Evolutionary conservation across 805 yeast species (phyloP), one percentile per base, ranked within the genome.

Genomic region (Yarrowia sp.): DNA sequence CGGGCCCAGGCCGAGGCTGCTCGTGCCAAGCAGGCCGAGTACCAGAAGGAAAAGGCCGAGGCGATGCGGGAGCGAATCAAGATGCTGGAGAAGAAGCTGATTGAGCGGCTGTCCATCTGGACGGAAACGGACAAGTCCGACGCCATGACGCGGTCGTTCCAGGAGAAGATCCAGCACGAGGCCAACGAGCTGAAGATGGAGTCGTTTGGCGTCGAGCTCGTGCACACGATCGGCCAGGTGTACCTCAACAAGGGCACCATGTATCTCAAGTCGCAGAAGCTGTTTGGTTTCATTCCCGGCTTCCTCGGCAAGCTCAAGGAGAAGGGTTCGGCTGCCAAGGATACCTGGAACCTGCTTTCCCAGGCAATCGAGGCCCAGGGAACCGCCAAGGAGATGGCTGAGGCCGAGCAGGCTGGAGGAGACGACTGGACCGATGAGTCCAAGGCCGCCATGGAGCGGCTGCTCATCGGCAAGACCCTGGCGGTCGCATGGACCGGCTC

Each of bases 401-500:
- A 85, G 72, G 88, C 90, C 72, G 92, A 90, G 75, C 91, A 88
- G 70, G 84, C 82, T 38, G 86, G 82, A 0, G 86, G 84, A 32
- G 83, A 81, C 67, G 80, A 80, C 53, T 77, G 82, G 80, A 85
- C 86, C 53, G 85, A 86, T 8, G 89, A 85, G 68, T 84, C 85
- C 73, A 85, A 86, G 71, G 92, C 88, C 1, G 95, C 92, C 75
- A 85, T 90, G 79, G 97, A 94, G 75, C 85, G 92, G 64, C 80
- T 86, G 69, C 84, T 94, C 71, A 87, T 92, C 68, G 98, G 99
- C 32, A 95, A 94, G 77, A 85, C 95, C 26, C 83, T 95, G 64
- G 94, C 95, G 8, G 92, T 97, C 1, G 96, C 97, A 19, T 95
- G 99, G 99, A 90, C 91, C 26, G 91, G 97, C 48, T 91, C 97